A percentile compares a stretch with the other conserved stretches of the same genome.
Conservation (phyloP, 495 filamentous ascomycete species). For the Friedmanniomyces simplex region DNA sequence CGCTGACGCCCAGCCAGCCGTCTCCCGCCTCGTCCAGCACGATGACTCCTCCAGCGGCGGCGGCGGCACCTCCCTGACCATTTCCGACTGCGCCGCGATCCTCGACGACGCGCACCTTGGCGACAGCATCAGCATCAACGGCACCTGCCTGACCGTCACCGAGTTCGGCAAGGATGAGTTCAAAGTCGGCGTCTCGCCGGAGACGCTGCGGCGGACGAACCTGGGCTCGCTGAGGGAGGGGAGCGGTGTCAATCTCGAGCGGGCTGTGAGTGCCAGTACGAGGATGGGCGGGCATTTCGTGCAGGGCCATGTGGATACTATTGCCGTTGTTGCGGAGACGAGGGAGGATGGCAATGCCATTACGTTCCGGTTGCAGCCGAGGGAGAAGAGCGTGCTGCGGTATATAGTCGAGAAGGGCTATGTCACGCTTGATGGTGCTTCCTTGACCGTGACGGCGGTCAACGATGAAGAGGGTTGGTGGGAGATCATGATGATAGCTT, state of each 20-base stretch:
- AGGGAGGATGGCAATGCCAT: constrained; percentile 77
- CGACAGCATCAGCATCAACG: constrained; percentile 89
- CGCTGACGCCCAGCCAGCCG: constrained; percentile 47
- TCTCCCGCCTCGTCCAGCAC: constrained; percentile 67
- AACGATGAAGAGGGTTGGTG: constrained; percentile 62
- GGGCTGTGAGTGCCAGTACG: constrained; percentile 76
- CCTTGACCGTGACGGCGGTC: constrained; percentile 81
- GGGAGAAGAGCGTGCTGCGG: constrained; percentile 52
- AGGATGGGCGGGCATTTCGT: constrained; percentile 84
- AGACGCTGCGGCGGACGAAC: constrained; percentile 93
- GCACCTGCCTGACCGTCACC: constrained; percentile 89
- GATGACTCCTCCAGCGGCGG: constrained; percentile 57
- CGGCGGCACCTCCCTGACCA: constrained; percentile 82
- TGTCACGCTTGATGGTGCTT: constrained; percentile 91
- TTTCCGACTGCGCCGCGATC: constrained; percentile 61
- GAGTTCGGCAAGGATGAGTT: constrained; percentile 58
- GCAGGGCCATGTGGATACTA: constrained; percentile 91
- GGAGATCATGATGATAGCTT: constrained; percentile 99
- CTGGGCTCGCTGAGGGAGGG: constrained; percentile 55
- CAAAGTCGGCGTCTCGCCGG: constrained; percentile 90
- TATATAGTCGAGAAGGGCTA: constrained; percentile 97
- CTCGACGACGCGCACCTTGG: constrained; percentile 75
- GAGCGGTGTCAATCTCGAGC: constrained; percentile 77
- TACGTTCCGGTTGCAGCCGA: constrained; percentile 70
- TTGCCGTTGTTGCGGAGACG: constrained; percentile 57